Evolutionary conservation across 768 basidiomycete genomes (phyloP).

Genomic region (Xerocomellus amylosporus): DNA sequence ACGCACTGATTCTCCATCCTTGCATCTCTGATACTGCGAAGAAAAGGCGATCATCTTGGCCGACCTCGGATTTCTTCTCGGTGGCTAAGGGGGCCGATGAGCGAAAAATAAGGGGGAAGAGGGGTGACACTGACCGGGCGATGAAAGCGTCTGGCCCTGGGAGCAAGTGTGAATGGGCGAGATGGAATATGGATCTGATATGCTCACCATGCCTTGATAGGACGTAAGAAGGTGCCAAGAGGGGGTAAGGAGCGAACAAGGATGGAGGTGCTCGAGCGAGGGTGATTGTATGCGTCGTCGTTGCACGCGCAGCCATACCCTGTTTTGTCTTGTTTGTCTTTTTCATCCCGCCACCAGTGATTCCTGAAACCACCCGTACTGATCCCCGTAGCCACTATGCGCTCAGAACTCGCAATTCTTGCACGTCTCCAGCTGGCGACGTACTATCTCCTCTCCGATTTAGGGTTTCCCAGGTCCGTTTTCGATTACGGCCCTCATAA

Average conservation of each 20-base stretch:
- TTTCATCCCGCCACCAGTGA: slow-evolving; percentile 11
- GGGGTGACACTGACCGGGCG: slow-evolving; percentile 55
- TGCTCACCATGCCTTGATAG: slow-evolving; percentile 30
- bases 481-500: slow-evolving; percentile 16
- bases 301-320: slow-evolving; percentile 8
- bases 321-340: slow-evolving; percentile 37
- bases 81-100: slow-evolving; percentile 52
- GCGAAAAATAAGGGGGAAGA: slow-evolving; percentile 3
- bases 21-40: slow-evolving; percentile 96
- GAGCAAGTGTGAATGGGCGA: slow-evolving; percentile 10
- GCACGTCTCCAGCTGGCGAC: not conserved
- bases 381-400: not conserved
- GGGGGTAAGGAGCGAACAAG: not conserved
- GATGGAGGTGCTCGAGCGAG: not conserved
- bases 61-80: slow-evolving; percentile 74
- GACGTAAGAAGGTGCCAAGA: slow-evolving; percentile 21
- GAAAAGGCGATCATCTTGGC: slow-evolving; percentile 63
- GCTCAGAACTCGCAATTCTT: not conserved
- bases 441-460: slow-evolving; percentile 14
- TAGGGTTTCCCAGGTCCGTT: not conserved
- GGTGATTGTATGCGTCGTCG: slow-evolving; percentile 15
- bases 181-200: slow-evolving; percentile 1
- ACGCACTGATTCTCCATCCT: slow-evolving; percentile 97
- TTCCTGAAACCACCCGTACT: too few relatives aligned
- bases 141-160: slow-evolving; percentile 85